Base-by-base conservation (phyloP, 2,329 filamentous ascomycete genomes). In the Colletotrichum tanaceti region DNA sequence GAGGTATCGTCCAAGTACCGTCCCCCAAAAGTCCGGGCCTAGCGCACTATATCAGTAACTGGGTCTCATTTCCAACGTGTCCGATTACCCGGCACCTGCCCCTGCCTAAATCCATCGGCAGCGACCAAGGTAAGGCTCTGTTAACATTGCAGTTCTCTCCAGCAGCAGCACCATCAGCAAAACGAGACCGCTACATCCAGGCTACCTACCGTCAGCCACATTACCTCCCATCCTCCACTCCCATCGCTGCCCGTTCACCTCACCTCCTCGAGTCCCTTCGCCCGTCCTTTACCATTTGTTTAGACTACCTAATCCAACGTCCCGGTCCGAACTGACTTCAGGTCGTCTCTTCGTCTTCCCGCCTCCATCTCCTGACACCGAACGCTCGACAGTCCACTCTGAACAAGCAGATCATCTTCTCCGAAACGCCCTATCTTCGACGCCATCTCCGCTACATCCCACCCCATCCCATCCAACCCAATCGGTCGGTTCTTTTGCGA, bases 201-300 rank as follows among this genome's bases (percentile, higher is more conserved):
- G 28, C 39, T 57, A 64, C 65, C 53, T 57, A 13, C 24, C 24
- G 2, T n/a, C 28, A 59, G 28, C 43, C 28, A 43, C 35, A 28
- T 35, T 20, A 39, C 35, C 58, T 50, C 35, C 55, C 28, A 22
- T 52, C 63, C 39, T 57, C 52, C 60, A 58, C 58, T 63, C 63
- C 49, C 43, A 35, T 63, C 52, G 58, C 63, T 63, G 63, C 58
- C 63, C 53, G 24, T 66, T 66, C 52, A 58, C 60, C 54, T 68
- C 60, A 65, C 60, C 65, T 63, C 50, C 58, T 63, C 52, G 46
- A 39, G 50, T 38, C 60, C 59, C 49, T 53, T 20, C 43, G 52
- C 39, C 41, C 39, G 39, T 53, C 63, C 16, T 46, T 46, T 41
- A 52, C 59, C 52, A 41, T 43, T 38, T 63, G 32, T 24, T 24